Evolutionary conservation across 768 basidiomycete species (phyloP).

Genomic region (Mycena olivaceomarginata): DNA sequence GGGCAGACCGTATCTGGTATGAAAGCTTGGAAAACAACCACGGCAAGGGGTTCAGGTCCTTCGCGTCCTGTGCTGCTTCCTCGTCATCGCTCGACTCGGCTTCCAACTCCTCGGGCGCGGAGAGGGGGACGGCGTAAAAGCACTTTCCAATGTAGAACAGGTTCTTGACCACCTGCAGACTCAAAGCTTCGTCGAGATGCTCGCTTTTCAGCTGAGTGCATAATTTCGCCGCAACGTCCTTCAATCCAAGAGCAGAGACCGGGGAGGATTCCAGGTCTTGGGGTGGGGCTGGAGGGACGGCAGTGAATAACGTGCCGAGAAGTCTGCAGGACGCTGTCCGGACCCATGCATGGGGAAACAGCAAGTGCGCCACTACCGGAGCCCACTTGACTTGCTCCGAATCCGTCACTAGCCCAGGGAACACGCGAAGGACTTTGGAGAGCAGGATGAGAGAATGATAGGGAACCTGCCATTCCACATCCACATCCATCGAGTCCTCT

Average conservation of each 20-base stretch:
- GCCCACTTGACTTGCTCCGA: conserved; percentile 77
- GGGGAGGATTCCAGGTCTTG: conserved; percentile 62
- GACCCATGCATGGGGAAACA: conserved; percentile 97
- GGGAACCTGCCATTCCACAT: conserved; percentile 86
- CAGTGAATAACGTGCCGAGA: conserved; percentile 81
- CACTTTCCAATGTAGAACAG: conserved; percentile 94
- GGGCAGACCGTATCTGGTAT: conserved; percentile 87
- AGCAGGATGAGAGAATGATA: conserved; percentile 87
- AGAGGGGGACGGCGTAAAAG: conserved; percentile 70
- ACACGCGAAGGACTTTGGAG: conserved; percentile 76
- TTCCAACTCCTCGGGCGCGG: conserved; percentile 53
- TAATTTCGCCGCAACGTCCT: conserved; percentile 83
- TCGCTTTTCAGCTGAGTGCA: conserved; percentile 89
- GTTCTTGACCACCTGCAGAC: conserved; percentile 93
- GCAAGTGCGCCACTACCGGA: conserved; percentile 77
- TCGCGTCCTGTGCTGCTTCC: conserved; percentile 50
- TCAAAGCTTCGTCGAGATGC: conserved; percentile 82
- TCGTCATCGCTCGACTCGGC: conserved; percentile 50
- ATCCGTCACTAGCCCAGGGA: conserved; percentile 68
- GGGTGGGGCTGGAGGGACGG: conserved; percentile 66
- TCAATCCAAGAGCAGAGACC: conserved; percentile 74
- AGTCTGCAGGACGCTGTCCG: conserved; percentile 87
- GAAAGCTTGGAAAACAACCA: conserved; percentile 98
- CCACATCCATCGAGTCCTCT: conserved; percentile 71
- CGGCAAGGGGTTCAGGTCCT: conserved; percentile 75